Percentiles rank a stretch among this genome's conserved stretches.
phyloP scores from a whole-genome alignment of 2,329 filamentous ascomycete species.

The Pyricularia pennisetigena region DNA sequence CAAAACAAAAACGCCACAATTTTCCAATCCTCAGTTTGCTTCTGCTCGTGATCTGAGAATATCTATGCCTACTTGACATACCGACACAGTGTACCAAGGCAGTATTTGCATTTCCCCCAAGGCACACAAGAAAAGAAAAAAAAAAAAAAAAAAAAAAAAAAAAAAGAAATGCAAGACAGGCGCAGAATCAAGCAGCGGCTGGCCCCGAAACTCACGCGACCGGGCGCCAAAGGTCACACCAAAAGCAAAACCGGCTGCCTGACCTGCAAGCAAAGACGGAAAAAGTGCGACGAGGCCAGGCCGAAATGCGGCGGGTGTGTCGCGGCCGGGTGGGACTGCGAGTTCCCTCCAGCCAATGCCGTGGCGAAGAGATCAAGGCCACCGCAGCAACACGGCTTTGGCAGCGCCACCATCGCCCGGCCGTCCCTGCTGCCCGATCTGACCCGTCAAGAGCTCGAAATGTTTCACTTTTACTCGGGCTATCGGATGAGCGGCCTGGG shows the following conservation, averaged over 20 bases:
- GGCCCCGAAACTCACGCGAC: neutral
- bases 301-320: neutral
- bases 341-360: neutral
- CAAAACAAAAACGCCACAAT: too few species aligned
- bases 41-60: too few species aligned
- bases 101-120: neutral
- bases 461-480: neutral
- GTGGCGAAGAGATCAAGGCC: neutral
- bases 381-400: too few species aligned
- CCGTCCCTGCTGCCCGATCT: neutral
- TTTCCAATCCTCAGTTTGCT: too few species aligned
- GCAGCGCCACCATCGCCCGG: neutral
- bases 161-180: too few species aligned
- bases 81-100: neutral
- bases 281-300: neutral
- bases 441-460: neutral
- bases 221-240: neutral
- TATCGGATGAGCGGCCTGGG: neutral
- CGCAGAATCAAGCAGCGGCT: neutral
- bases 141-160: too few species aligned
- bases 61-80: too few species aligned
- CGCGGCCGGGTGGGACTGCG: neutral
- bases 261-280: neutral
- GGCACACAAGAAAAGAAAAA: too few species aligned
- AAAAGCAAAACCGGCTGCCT: neutral